Conservation (phyloP, 2,329 filamentous ascomycete species). For the Pestalotiopsis sp. region DNA sequence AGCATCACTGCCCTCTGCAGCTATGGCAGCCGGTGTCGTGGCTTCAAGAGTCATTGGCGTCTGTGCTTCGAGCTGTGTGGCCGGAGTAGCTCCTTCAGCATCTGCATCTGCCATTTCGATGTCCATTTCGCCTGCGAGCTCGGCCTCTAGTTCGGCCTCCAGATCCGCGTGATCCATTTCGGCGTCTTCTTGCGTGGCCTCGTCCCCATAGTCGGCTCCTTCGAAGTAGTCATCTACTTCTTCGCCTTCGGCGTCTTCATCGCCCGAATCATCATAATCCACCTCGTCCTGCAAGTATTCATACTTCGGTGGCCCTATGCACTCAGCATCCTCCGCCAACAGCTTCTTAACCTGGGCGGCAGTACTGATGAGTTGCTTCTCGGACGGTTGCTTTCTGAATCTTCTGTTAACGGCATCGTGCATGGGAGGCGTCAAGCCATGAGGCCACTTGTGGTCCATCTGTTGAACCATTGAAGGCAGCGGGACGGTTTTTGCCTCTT, state of each 20-base stretch:
- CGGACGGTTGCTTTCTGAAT: conserved; percentile 81
- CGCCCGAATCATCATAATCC: conserved; percentile 42
- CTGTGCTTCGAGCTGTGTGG: conserved; percentile 43
- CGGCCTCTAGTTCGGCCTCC: conserved; percentile 56
- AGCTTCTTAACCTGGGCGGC: conserved; percentile 79
- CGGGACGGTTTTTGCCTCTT: conserved; percentile 67
- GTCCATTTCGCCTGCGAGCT: conserved; percentile 56
- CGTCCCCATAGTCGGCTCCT: conserved; percentile 16
- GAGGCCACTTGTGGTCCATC: conserved; percentile 73
- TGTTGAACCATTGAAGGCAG: conserved; percentile 72
- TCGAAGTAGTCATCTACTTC: conserved; percentile 58
- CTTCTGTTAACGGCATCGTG: conserved; percentile 81
- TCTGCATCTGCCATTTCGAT: conserved; percentile 20
- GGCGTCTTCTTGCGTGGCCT: neutral
- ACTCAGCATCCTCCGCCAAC: conserved; percentile 68
- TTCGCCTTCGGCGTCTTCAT: conserved; percentile 51
- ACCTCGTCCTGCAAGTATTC: conserved; percentile 58
- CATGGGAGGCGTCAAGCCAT: conserved; percentile 87
- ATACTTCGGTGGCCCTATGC: conserved; percentile 64
- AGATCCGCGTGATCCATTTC: conserved; percentile 54
- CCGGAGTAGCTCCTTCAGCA: conserved; percentile 37
- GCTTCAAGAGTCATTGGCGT: conserved; percentile 49
- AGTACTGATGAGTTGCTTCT: conserved; percentile 83
- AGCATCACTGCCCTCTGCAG: conserved; percentile 42
- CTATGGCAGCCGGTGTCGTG: conserved; percentile 45